Evolutionary conservation across 2,329 filamentous ascomycete genomes (phyloP).

Genomic region (Juglanconis oblonga): DNA sequence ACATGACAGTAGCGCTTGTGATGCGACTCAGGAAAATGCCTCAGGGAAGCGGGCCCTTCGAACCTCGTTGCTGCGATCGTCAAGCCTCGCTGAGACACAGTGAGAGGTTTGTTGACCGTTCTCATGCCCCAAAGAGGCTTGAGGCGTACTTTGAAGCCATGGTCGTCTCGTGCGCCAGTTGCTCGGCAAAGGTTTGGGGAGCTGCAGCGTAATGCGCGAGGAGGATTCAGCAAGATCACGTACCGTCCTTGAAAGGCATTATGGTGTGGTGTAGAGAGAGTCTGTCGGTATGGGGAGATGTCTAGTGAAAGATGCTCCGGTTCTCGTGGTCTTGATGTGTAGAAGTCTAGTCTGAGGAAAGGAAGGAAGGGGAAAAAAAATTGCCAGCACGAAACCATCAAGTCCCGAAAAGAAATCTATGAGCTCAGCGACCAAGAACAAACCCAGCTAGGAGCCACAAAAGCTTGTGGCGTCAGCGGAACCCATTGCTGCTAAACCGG

Average conservation of each 20-base stretch:
- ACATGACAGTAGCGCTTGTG: slow-evolving; percentile 10
- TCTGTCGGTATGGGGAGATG: slow-evolving; percentile 21
- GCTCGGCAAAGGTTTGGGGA: slow-evolving; percentile 13
- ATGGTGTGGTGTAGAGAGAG: slow-evolving; percentile 23
- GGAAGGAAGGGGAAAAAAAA: slow-evolving; percentile 2
- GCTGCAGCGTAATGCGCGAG: not conserved
- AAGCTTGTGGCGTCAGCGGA: slow-evolving; percentile 6
- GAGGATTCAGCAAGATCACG: slow-evolving; percentile 19
- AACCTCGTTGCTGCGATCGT: not conserved
- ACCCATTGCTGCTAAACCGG: slow-evolving; percentile 3
- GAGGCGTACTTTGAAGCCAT: not conserved
- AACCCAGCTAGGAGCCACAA: slow-evolving; percentile 8
- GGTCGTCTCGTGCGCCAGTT: slow-evolving; percentile 21
- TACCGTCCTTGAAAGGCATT: slow-evolving; percentile 39
- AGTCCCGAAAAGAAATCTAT: slow-evolving; percentile 12
- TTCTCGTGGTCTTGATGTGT: not conserved
- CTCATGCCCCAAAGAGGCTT: not conserved
- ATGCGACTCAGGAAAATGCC: slow-evolving; percentile 30
- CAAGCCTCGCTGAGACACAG: slow-evolving; percentile 23
- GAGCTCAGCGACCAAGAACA: slow-evolving; percentile 12
- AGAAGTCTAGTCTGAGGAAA: not conserved
- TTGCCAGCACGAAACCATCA: slow-evolving; percentile 13
- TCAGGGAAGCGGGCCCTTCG: slow-evolving; percentile 23
- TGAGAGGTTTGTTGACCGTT: too few species aligned
- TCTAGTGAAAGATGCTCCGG: slow-evolving; percentile 1